These are phyloP conservation scores for Penicillium subrubescens DNA, from an alignment of 495 filamentous ascomycete species.

Conservation along the genomic window DNA sequence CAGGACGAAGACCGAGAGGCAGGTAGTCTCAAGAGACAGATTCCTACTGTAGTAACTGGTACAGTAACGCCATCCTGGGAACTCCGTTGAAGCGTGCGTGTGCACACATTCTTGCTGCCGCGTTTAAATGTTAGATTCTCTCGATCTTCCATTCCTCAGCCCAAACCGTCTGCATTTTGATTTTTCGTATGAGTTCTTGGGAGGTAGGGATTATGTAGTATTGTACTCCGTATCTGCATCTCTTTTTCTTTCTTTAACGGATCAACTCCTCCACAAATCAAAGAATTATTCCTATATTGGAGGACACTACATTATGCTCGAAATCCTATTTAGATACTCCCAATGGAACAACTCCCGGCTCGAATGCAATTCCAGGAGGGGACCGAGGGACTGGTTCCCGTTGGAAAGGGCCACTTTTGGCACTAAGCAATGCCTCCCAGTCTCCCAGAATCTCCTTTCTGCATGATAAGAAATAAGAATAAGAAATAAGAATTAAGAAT, in stretches of 20 bases:
- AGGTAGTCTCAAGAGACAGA: too few relatives aligned
- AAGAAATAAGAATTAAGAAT: not conserved
- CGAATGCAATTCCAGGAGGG: constrained; percentile 11
- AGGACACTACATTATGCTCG: not conserved
- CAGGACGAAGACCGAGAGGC: not conserved
- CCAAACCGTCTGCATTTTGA: constrained; percentile 7
- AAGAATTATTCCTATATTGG: too few relatives aligned
- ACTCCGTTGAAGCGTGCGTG: not conserved
- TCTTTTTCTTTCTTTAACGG: not conserved
- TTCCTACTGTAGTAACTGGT: not conserved
- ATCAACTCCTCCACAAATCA: not conserved
- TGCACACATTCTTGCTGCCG: constrained; percentile 21
- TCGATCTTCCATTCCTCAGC: constrained; percentile 32
- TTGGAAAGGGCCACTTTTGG: constrained; percentile 31
- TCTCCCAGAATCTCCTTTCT: not conserved
- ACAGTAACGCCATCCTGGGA: not conserved
- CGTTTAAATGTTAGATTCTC: constrained; percentile 23
- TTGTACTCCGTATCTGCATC: not conserved
- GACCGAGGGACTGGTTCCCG: constrained; percentile 46
- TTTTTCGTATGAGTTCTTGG: not conserved
- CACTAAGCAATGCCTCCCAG: constrained; percentile 29
- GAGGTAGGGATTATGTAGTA: not conserved
- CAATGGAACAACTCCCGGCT: not conserved
- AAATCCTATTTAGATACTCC: too few relatives aligned
- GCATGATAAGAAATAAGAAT: constrained; percentile 15